A percentile compares a stretch with the other conserved stretches of the same genome.
phyloP scores from a whole-genome alignment of 108 stramenopile species.

The Discostella stelligeroides region DNA sequence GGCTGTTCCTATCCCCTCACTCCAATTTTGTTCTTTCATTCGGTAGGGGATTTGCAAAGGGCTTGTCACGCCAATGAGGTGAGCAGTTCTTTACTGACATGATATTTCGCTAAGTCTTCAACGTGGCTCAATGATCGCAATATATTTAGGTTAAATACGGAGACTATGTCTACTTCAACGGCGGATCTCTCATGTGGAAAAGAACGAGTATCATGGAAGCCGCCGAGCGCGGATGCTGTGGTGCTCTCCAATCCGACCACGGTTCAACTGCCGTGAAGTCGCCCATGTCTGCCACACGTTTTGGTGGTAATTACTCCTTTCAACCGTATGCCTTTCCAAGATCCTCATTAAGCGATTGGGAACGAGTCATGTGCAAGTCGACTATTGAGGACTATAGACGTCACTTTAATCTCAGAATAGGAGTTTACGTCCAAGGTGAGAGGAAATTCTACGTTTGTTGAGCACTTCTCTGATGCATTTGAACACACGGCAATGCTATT shows the following conservation, averaged over 20 bases:
- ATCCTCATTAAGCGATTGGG: constrained; percentile 40
- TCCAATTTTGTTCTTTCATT: constrained; percentile 61
- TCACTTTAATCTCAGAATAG: constrained; percentile 60
- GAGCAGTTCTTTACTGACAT: neutral
- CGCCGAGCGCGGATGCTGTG: constrained; percentile 49
- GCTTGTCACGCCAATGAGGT: constrained; percentile 67
- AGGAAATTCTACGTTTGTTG: neutral
- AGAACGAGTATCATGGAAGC: constrained; percentile 46
- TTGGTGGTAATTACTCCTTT: constrained; percentile 39
- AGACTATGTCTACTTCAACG: constrained; percentile 68
- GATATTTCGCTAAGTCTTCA: constrained; percentile 6
- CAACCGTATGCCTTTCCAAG: constrained; percentile 61
- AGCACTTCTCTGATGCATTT: neutral
- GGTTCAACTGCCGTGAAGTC: constrained; percentile 22
- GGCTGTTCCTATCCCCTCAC: constrained; percentile 41
- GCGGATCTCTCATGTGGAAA: constrained; percentile 62
- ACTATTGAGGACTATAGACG: constrained; percentile 59
- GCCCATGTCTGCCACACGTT: constrained; percentile 14
- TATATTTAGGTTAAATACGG: constrained; percentile 38
- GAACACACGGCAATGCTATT: neutral
- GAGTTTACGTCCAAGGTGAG: constrained; percentile 65
- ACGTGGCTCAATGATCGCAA: neutral
- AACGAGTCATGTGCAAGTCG: constrained; percentile 46
- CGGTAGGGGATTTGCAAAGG: constrained; percentile 66
- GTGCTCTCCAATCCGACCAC: constrained; percentile 22